Conservation (phyloP, 2,329 filamentous ascomycete genomes). For the Phoma sp. region DNA sequence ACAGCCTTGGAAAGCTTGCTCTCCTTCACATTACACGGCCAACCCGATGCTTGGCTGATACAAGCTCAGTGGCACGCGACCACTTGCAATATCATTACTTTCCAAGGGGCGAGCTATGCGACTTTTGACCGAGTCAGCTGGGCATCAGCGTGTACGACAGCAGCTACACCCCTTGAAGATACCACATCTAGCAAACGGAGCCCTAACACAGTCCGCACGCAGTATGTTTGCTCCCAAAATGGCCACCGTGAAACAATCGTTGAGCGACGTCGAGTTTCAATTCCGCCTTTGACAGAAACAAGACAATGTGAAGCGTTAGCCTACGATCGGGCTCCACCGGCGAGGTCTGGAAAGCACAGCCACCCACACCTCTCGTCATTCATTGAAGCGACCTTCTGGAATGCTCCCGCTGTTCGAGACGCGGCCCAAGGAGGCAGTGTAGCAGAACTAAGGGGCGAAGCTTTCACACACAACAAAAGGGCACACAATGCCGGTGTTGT, state of each 20-base stretch:
- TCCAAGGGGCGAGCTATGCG: too few relatives aligned
- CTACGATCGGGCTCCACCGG: conserved; percentile 12
- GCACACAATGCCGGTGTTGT: not conserved
- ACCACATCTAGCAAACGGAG: not conserved
- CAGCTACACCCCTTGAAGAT: too few relatives aligned
- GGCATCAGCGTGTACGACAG: too few relatives aligned
- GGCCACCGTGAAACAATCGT: not conserved
- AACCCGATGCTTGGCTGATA: not conserved
- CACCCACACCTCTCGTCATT: conserved; percentile 10
- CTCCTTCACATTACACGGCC: not conserved
- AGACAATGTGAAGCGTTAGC: not conserved
- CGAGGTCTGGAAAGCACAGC: conserved; percentile 10
- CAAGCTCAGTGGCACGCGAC: not conserved
- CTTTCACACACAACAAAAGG: conserved; percentile 7
- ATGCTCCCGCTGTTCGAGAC: conserved; percentile 2
- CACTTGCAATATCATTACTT: too few relatives aligned
- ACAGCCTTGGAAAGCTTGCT: not conserved
- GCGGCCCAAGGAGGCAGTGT: conserved; percentile 16
- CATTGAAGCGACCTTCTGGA: conserved; percentile 8
- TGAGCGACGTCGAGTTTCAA: not conserved
- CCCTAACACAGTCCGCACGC: not conserved
- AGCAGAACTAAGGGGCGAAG: conserved; percentile 1
- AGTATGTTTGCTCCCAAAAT: not conserved
- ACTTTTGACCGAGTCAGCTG: too few relatives aligned
- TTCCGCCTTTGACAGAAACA: not conserved